These are phyloP conservation scores for Hura crepitans DNA, from an alignment of 441 rosid genomes.

Conservation along the genomic window DNA sequence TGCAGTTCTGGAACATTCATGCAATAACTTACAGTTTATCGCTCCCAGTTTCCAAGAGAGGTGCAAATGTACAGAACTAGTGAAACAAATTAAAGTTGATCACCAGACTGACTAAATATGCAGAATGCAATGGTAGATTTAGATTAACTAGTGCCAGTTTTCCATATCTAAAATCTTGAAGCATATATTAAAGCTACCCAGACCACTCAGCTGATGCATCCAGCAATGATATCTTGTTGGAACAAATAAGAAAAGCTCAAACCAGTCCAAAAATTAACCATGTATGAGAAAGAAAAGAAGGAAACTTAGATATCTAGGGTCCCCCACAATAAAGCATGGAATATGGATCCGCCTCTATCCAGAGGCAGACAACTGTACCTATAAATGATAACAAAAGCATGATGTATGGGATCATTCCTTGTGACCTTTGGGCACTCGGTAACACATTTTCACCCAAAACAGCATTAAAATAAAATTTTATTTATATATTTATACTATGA, in stretches of 20 bases:
- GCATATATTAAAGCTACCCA: neutral
- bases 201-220: conserved; percentile 17
- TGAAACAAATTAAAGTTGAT: neutral
- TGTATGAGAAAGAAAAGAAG: conserved; percentile 8
- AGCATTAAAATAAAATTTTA: conserved; percentile 4
- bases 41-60: conserved; percentile 24
- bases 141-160: neutral
- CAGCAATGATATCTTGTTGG: conserved; percentile 10
- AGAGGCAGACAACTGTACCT: conserved; percentile 19
- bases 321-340: conserved; percentile 15
- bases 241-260: conserved; percentile 16
- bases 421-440: conserved; percentile 1
- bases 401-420: neutral
- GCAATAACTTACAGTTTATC: conserved; percentile 20
- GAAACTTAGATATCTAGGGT: conserved; percentile 14
- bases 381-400: neutral
- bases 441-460: conserved; percentile 11
- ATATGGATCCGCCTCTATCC: conserved; percentile 15
- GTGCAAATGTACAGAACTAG: conserved; percentile 10
- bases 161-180: conserved; percentile 17
- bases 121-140: neutral
- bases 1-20: conserved; percentile 28
- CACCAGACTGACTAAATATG: conserved; percentile 12
- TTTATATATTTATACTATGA: neutral
- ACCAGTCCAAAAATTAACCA: conserved; percentile 11